Conservation (phyloP, 371 early-diverging fungal genomes). For the Rhizopus arrhizus region DNA sequence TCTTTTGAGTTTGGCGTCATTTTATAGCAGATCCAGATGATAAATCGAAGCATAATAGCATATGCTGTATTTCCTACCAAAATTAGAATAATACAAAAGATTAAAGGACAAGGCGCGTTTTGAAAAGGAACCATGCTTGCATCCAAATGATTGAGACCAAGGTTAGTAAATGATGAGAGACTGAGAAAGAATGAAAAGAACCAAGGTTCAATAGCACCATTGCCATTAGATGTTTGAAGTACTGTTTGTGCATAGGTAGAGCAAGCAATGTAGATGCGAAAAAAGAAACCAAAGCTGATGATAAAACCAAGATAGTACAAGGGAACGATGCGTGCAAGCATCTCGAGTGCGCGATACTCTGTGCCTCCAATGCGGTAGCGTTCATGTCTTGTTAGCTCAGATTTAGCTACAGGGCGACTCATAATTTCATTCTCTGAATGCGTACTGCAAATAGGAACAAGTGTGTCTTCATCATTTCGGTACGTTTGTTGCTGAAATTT, state of each 20-base stretch:
- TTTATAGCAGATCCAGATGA: conserved; percentile 42
- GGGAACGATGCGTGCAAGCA: conserved; percentile 35
- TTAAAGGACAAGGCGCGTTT: conserved; percentile 41
- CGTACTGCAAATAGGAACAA: conserved; percentile 15
- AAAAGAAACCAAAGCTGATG: conserved; percentile 30
- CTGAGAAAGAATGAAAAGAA: conserved; percentile 48
- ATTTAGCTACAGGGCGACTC: conserved; percentile 26
- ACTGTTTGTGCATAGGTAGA: conserved; percentile 35
- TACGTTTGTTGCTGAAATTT: conserved; percentile 13
- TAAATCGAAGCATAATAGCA: conserved; percentile 45
- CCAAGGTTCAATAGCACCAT: conserved; percentile 43
- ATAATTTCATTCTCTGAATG: conserved; percentile 31
- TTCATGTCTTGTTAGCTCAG: conserved; percentile 35
- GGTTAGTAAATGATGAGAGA: conserved; percentile 44
- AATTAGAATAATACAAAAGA: conserved; percentile 39
- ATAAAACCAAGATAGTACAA: conserved; percentile 32
- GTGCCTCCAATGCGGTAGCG: conserved; percentile 43
- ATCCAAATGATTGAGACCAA: conserved; percentile 45
- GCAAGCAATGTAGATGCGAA: conserved; percentile 41
- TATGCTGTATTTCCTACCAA: conserved; percentile 50
- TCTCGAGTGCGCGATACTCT: conserved; percentile 44
- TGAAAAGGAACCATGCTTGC: conserved; percentile 50
- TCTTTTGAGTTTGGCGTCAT: conserved; percentile 32
- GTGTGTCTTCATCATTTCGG: conserved; percentile 9
- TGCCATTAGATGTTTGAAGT: conserved; percentile 35